Conservation (phyloP, 352 stramenopile genomes). For the Saprolegnia parasitica region DNA sequence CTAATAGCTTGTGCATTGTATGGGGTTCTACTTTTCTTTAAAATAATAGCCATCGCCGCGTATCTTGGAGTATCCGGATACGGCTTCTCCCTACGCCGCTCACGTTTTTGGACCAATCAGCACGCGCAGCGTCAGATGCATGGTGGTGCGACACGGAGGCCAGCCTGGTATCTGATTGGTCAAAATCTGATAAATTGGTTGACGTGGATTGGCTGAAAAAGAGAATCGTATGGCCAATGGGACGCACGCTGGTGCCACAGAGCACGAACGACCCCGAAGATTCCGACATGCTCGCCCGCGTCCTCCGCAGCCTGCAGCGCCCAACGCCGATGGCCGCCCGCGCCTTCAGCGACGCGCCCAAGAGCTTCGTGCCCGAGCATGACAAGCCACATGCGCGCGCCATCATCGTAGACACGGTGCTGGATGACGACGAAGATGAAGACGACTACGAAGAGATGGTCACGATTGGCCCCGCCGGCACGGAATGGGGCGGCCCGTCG, state of each 20-base stretch:
- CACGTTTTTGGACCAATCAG: not conserved
- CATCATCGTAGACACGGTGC: slow-evolving; percentile 22
- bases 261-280: not conserved
- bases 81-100: not conserved
- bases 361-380: slow-evolving; percentile 11
- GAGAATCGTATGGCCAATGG: not conserved
- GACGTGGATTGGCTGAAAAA: not conserved
- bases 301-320: not conserved
- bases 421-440: slow-evolving; percentile 59
- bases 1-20: not conserved
- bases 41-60: not conserved
- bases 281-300: slow-evolving; percentile 20
- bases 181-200: not conserved
- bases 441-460: slow-evolving; percentile 94
- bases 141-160: not conserved
- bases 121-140: not conserved
- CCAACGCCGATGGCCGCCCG: not conserved
- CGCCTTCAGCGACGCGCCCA: not conserved
- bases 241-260: not conserved
- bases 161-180: too few species aligned
- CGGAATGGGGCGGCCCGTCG: slow-evolving; percentile 92
- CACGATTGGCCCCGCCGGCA: slow-evolving; percentile 77
- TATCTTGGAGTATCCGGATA: slow-evolving; percentile 1
- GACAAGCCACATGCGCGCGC: slow-evolving; percentile 23
- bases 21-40: not conserved